Evolutionary conservation across 2,329 filamentous ascomycete genomes (phyloP).

Genomic region (Fonsecaea monophora): DNA sequence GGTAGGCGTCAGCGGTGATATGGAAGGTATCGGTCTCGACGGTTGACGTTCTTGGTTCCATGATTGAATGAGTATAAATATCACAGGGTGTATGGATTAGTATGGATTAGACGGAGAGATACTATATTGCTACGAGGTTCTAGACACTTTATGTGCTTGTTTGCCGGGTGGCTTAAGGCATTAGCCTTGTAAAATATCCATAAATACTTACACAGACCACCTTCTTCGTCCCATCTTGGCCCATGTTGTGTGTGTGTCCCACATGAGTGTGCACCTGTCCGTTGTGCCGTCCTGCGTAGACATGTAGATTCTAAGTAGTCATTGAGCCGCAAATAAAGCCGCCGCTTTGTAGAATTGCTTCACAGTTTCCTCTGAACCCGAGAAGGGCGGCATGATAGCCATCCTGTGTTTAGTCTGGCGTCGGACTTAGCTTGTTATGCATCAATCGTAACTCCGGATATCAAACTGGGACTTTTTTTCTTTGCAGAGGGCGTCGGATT

Average conservation of each 20-base stretch:
- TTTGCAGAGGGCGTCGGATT: not conserved
- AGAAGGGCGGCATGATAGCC: no score
- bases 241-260: no score
- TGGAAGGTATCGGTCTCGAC: constrained; percentile 33
- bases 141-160: not conserved
- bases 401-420: not conserved
- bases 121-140: not conserved
- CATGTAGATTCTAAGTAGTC: no score
- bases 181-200: constrained; percentile 1
- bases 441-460: not conserved
- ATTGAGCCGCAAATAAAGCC: no score
- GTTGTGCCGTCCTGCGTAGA: no score
- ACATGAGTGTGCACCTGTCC: no score
- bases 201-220: not conserved
- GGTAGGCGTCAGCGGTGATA: constrained; percentile 28
- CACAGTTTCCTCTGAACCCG: no score
- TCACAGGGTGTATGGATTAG: not conserved
- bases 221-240: no score
- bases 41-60: constrained; percentile 14
- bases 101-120: no score
- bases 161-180: no score
- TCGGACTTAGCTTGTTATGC: not conserved
- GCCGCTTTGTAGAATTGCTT: no score
- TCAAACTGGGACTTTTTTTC: not conserved
- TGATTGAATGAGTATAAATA: constrained; percentile 6